Evolutionary conservation across 2,329 filamentous ascomycete species (phyloP).

Genomic region (Daldinia sp.): DNA sequence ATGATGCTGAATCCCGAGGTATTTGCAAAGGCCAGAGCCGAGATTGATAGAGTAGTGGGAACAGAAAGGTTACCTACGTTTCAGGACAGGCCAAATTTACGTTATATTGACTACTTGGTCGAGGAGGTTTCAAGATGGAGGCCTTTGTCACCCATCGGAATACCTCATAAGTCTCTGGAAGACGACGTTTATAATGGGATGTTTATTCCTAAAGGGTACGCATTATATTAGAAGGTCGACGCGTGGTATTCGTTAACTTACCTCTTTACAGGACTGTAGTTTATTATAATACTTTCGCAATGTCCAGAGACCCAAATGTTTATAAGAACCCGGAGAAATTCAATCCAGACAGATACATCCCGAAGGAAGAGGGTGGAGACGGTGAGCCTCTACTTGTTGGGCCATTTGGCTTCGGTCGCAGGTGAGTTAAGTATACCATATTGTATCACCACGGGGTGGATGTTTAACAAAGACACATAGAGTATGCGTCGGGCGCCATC

Average conservation of each 20-base stretch:
- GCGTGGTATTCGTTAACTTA: background rate
- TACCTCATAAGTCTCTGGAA: slow-evolving; percentile 66
- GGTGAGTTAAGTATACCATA: slow-evolving; percentile 20
- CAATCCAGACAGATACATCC: slow-evolving; percentile 35
- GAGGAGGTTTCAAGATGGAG: slow-evolving; percentile 60
- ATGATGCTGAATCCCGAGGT: slow-evolving; percentile 58
- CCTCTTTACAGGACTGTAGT: slow-evolving; percentile 27
- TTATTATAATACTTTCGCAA: slow-evolving; percentile 40
- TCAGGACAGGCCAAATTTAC: slow-evolving; percentile 58
- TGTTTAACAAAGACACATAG: slow-evolving; percentile 23
- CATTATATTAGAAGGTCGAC: no score
- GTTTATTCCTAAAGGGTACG: slow-evolving; percentile 41
- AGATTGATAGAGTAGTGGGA: slow-evolving; percentile 63
- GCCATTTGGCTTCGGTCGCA: slow-evolving; percentile 38
- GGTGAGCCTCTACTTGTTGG: slow-evolving; percentile 35
- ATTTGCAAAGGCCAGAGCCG: slow-evolving; percentile 60
- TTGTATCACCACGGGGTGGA: background rate
- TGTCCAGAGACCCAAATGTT: slow-evolving; percentile 33
- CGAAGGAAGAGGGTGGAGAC: slow-evolving; percentile 35
- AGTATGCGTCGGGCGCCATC: slow-evolving; percentile 36
- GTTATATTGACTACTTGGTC: slow-evolving; percentile 60
- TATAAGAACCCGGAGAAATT: slow-evolving; percentile 39
- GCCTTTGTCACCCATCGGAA: slow-evolving; percentile 59
- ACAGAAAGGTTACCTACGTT: slow-evolving; percentile 59
- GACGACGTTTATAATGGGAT: slow-evolving; percentile 64